Evolutionary conservation across 2,329 filamentous ascomycete species (phyloP).

Genomic region (Aspergillus fijiensis): DNA sequence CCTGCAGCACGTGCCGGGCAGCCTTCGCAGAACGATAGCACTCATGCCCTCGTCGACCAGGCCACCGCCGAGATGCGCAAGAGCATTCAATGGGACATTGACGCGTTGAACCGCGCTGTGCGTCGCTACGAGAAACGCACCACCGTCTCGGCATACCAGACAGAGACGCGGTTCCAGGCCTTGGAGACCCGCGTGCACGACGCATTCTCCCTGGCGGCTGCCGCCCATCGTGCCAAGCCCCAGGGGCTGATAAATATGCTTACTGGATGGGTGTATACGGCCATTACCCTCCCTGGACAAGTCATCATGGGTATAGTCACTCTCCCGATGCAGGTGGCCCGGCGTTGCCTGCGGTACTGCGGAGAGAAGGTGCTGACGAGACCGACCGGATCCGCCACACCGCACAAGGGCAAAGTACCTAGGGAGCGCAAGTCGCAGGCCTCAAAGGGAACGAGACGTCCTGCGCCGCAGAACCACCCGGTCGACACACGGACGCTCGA

Average conservation of each 20-base stretch:
- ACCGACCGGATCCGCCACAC: not conserved
- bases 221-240: slow-evolving; percentile 51
- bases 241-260: slow-evolving; percentile 30
- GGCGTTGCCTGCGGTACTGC: slow-evolving; percentile 18
- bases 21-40: slow-evolving; percentile 35
- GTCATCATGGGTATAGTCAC: slow-evolving; percentile 29
- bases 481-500: not conserved
- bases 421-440: slow-evolving; percentile 9
- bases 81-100: slow-evolving; percentile 74
- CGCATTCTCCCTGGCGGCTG: slow-evolving; percentile 75
- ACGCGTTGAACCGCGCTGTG: slow-evolving; percentile 83
- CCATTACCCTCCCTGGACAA: slow-evolving; percentile 39
- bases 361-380: slow-evolving; percentile 6
- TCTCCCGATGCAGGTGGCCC: slow-evolving; percentile 32
- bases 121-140: slow-evolving; percentile 89
- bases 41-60: slow-evolving; percentile 42
- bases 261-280: slow-evolving; percentile 38
- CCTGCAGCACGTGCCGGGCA: not conserved
- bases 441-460: slow-evolving; percentile 10
- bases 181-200: slow-evolving; percentile 73
- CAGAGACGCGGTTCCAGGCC: slow-evolving; percentile 70
- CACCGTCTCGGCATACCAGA: slow-evolving; percentile 70
- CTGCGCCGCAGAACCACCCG: slow-evolving; percentile 1
- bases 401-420: slow-evolving; percentile 26
- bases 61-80: slow-evolving; percentile 59